Percentiles rank a stretch among this genome's conserved stretches.
Conservation (phyloP, 495 filamentous ascomycete genomes). For the Penicillium antarcticum region DNA sequence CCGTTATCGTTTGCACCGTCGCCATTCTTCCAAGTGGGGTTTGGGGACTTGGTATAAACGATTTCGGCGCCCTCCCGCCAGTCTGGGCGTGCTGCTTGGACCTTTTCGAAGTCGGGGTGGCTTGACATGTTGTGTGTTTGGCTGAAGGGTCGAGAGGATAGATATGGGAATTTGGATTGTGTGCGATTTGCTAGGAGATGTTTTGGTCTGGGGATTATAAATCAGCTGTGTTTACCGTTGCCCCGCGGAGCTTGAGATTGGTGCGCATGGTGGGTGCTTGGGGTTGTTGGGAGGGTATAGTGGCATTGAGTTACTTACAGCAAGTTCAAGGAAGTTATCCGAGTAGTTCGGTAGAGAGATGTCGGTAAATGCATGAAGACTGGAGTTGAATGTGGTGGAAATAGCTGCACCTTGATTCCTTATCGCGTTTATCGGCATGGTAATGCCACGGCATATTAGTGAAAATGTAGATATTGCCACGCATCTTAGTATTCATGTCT, state of each 20-base stretch:
- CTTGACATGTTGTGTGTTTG: conserved; percentile 27
- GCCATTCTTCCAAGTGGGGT: conserved; percentile 77
- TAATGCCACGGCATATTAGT: neutral
- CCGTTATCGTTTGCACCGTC: conserved; percentile 66
- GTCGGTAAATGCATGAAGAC: conserved; percentile 1
- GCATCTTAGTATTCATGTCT: neutral
- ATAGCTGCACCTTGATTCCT: neutral
- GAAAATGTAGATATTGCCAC: neutral
- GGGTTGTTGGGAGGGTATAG: no score
- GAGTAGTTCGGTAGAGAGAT: neutral
- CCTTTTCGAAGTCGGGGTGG: conserved; percentile 69
- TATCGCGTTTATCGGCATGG: neutral
- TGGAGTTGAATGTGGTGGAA: neutral
- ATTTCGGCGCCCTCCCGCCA: conserved; percentile 54
- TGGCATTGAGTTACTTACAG: conserved; percentile 1
- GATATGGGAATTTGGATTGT: neutral
- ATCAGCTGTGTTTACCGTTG: conserved; percentile 4
- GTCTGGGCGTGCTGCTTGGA: conserved; percentile 69
- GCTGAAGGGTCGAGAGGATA: conserved; percentile 11
- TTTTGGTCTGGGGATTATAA: conserved; percentile 2
- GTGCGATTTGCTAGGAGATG: neutral
- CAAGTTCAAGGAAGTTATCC: neutral
- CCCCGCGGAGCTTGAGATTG: neutral
- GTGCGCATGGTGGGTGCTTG: neutral
- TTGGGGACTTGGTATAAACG: conserved; percentile 64